Evolutionary conservation across 2,329 filamentous ascomycete species (phyloP).

Genomic region (Talaromyces sp.): DNA sequence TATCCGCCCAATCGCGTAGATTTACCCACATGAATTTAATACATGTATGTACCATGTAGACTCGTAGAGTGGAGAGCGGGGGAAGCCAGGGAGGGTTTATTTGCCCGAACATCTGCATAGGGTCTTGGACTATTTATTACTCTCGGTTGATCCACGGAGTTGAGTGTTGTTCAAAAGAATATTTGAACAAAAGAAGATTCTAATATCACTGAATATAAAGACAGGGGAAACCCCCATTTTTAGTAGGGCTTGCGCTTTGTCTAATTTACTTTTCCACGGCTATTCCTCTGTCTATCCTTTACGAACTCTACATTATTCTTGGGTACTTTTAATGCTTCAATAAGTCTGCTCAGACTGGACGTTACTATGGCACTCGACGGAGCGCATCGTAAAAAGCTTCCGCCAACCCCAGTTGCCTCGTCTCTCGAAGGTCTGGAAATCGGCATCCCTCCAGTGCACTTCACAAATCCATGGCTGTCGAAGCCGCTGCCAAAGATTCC

Average conservation of each 20-base stretch:
- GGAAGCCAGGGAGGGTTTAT: background rate
- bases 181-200: background rate
- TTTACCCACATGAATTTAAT: background rate
- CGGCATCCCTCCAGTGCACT: conserved; percentile 26
- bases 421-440: conserved; percentile 33
- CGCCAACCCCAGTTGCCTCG: conserved; percentile 28
- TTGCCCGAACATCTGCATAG: background rate
- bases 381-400: conserved; percentile 19
- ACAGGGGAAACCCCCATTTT: background rate
- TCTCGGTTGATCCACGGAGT: background rate
- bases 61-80: no score
- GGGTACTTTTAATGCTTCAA: background rate
- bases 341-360: background rate
- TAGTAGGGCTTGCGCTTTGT: background rate
- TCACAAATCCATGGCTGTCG: conserved; percentile 18
- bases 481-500: conserved; percentile 11
- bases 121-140: background rate
- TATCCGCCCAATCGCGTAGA: background rate
- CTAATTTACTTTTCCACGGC: background rate
- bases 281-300: background rate
- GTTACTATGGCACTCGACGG: background rate
- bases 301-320: background rate
- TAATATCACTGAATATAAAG: background rate
- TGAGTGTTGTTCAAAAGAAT: background rate
- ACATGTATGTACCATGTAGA: no score